Base-by-base conservation (phyloP, 2,329 filamentous ascomycete genomes). In the Colletotrichum camelliae region DNA sequence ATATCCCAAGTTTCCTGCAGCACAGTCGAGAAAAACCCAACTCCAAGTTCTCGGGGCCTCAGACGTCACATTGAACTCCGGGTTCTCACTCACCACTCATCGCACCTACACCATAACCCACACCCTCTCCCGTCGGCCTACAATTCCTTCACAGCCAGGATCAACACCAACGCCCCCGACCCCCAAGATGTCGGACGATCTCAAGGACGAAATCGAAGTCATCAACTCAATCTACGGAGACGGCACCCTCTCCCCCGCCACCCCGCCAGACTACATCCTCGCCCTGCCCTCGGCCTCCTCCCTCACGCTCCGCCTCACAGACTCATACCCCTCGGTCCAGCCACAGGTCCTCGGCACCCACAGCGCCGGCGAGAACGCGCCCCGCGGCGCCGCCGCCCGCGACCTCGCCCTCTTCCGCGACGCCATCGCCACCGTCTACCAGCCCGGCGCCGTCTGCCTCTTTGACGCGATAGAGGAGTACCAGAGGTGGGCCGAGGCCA, bases 391-490 rank as follows among this genome's bases (percentile, higher is more conserved):
- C 77, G 95, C 95, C 3, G 92, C 91, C 67, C 88, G 91, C 67
- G 91, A 95, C 66, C 88, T 96, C n/a, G 89, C 91, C 4, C 85
- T 94, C 4, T 93, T 97, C 73, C 88, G 92, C 35, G 88, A 92
- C 43, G 92, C 93, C 0, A 85, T 98, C 37, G 88, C 87, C 1
- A 87, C 88, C n/a, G 89, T 94, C 6, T 98, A 93, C 83, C 88
- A 90, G 68, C 90, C 92, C 0, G 96, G 95, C 0, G 90, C 92
- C 68, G 95, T 98, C 27, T 98, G 96, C 81, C 87, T 99, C 4
- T 99, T 96, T 80, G 96, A 98, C 82, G 90, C 97, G n/a, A 89
- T 98, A 48, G 96, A 98, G 80, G 93, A 94, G 81, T 86, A 94
- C 60, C 67, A 74, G 31, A 75, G 77, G 67, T 76, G 74, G 21